These are phyloP conservation scores for Candida glucosophila DNA, from an alignment of 1,139 yeast species.

Conservation along the genomic window DNA sequence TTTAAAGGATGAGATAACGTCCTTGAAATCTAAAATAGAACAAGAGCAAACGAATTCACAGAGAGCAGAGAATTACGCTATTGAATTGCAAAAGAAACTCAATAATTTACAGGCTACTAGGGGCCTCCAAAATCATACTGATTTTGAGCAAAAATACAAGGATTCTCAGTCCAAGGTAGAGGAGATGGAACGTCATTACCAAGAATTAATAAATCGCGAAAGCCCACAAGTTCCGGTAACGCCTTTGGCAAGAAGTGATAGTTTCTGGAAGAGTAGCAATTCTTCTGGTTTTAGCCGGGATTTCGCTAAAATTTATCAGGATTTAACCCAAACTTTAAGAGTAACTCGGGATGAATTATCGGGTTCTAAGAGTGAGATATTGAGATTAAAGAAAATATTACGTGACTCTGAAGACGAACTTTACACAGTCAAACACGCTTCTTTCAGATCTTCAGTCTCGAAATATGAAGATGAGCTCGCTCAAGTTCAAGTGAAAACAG, in stretches of 20 bases:
- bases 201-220: conserved; percentile 13
- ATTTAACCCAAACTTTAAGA: conserved; percentile 42
- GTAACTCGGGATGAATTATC: conserved; percentile 43
- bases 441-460: conserved; percentile 26
- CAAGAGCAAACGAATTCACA: conserved; percentile 36
- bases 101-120: conserved; percentile 35
- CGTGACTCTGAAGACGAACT: conserved; percentile 41
- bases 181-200: conserved; percentile 26
- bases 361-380: conserved; percentile 42
- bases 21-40: conserved; percentile 25
- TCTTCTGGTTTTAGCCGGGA: conserved; percentile 31
- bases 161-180: conserved; percentile 28
- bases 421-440: conserved; percentile 28
- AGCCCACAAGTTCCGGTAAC: conserved; percentile 8
- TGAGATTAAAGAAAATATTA: conserved; percentile 41
- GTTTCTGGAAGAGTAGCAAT: conserved; percentile 26
- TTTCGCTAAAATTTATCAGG: conserved; percentile 46
- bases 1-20: conserved; percentile 26
- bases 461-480: conserved; percentile 38
- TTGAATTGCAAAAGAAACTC: conserved; percentile 37
- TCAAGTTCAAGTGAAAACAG: conserved; percentile 40
- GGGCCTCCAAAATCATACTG: conserved; percentile 25
- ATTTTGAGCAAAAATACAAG: conserved; percentile 29
- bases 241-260: conserved; percentile 22
- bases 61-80: conserved; percentile 39